phyloP scores from a whole-genome alignment of 2,329 filamentous ascomycete genomes.

The Botrytis squamosa region DNA sequence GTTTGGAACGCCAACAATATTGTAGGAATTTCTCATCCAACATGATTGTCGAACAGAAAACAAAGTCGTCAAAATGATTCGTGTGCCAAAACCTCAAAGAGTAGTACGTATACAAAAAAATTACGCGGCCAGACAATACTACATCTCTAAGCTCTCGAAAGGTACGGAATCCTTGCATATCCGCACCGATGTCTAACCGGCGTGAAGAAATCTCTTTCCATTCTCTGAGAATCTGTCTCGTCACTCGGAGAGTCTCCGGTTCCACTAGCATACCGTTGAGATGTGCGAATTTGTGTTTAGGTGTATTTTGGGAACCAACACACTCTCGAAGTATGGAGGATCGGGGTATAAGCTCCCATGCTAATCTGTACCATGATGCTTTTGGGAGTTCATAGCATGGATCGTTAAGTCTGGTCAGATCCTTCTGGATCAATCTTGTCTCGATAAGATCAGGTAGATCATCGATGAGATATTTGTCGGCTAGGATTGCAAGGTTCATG shows the following conservation, averaged over 20 bases:
- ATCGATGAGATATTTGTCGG: background rate
- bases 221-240: background rate
- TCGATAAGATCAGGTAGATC: background rate
- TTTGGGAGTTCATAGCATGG: background rate
- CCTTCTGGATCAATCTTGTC: background rate
- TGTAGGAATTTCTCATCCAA: background rate
- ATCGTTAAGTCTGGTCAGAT: background rate
- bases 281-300: background rate
- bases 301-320: background rate
- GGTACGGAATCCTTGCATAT: too few relatives aligned
- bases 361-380: background rate
- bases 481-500: background rate
- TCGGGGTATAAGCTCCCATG: background rate
- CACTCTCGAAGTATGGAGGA: background rate
- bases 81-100: too few relatives aligned
- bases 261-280: background rate
- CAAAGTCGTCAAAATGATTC: too few relatives aligned
- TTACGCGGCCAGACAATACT: too few relatives aligned
- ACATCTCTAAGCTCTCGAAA: too few relatives aligned
- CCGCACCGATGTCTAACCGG: too few relatives aligned
- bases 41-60: background rate
- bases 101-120: too few relatives aligned
- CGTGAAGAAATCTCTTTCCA: background rate
- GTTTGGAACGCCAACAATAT: background rate
- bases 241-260: background rate